A percentile compares a stretch with the other conserved stretches of the same genome.
Conservation (phyloP, 116 monocot species). For the Papilionanthe hybrid region DNA sequence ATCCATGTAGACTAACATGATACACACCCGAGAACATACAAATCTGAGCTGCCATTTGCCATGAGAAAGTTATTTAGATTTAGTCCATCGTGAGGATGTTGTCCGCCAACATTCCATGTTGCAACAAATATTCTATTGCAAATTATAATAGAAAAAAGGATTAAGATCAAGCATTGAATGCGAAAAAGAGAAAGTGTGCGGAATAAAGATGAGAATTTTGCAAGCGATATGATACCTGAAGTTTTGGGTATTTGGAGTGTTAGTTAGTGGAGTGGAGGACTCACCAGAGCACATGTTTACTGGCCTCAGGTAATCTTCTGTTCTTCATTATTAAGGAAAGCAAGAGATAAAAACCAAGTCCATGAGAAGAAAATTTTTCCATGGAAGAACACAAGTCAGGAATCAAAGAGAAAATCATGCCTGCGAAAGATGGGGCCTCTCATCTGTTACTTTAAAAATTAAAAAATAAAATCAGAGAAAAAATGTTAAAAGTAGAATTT, state of each 20-base stretch:
- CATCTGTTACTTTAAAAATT: not conserved
- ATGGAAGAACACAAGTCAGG: not conserved
- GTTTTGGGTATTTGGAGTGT: not conserved
- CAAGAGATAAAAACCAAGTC: not conserved
- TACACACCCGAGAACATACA: conserved; percentile 72
- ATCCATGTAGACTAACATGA: not conserved
- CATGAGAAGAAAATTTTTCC: not conserved
- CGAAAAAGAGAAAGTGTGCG: not conserved
- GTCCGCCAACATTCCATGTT: conserved; percentile 88
- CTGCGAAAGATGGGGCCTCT: not conserved
- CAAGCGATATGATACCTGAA: conserved; percentile 3
- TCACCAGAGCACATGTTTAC: conserved; percentile 3
- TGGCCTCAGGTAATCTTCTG: conserved; percentile 2
- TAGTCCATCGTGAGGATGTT: conserved; percentile 43
- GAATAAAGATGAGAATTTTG: not conserved
- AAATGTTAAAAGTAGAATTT: not conserved
- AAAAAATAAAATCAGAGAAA: not conserved
- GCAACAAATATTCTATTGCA: conserved; percentile 63
- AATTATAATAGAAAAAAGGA: conserved; percentile 1
- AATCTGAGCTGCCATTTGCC: conserved; percentile 34
- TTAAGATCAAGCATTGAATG: not conserved
- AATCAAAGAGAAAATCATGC: conserved; percentile 1
- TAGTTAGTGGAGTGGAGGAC: not conserved
- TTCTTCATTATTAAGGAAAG: conserved; percentile 4
- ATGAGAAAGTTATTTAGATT: conserved; percentile 50